These are phyloP conservation scores for Cnidoscolus chayamansa DNA, from an alignment of 441 rosid genomes.

Conservation along the genomic window DNA sequence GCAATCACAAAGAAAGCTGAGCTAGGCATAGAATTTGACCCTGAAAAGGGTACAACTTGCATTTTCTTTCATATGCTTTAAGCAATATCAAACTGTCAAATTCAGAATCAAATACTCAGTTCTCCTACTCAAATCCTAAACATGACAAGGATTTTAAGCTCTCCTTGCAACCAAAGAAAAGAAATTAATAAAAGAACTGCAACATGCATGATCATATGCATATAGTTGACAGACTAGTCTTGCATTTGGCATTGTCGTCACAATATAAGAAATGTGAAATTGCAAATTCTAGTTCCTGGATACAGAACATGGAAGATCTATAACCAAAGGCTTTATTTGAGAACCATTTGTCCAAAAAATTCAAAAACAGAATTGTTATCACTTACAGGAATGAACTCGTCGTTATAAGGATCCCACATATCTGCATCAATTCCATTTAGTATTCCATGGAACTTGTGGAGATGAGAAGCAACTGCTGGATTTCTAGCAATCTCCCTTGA, in stretches of 20 bases:
- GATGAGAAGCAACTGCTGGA: slow-evolving; percentile 64
- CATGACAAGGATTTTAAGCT: neutral
- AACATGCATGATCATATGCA: slow-evolving; percentile 9
- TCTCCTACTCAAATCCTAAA: no score
- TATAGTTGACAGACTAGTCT: neutral
- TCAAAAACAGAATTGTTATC: neutral
- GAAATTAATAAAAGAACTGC: neutral
- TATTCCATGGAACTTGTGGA: slow-evolving; percentile 84
- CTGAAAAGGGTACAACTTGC: neutral
- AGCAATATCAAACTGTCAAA: no score
- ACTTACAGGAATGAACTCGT: slow-evolving; percentile 77
- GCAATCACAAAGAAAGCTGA: neutral
- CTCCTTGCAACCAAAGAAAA: neutral
- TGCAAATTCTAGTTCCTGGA: neutral
- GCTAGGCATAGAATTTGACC: neutral
- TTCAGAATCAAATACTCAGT: no score
- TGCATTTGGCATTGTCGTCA: neutral
- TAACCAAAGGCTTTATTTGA: neutral
- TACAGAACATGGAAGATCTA: neutral
- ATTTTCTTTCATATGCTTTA: no score
- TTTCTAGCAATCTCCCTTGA: slow-evolving; percentile 84
- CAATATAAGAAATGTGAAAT: no score
- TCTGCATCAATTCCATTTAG: slow-evolving; percentile 92
- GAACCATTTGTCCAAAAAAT: neutral
- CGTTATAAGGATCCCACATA: slow-evolving; percentile 96